phyloP scores from a whole-genome alignment of 345 rosid genomes.

The Odontarrhena argentea region DNA sequence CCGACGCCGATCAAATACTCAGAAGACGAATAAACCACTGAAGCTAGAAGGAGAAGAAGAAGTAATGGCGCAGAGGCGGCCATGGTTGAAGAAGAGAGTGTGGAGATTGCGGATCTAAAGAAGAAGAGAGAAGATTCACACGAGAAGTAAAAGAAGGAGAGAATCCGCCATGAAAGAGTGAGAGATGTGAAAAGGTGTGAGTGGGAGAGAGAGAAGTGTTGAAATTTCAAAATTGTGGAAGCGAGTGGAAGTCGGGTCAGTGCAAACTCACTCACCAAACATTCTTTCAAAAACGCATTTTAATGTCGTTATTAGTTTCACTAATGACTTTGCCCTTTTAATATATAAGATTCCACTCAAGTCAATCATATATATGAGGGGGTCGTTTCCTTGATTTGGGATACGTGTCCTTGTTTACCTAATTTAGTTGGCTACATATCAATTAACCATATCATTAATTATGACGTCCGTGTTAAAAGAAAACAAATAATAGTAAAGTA shows the following conservation, averaged over 20 bases:
- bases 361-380: too few relatives aligned
- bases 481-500: too few relatives aligned
- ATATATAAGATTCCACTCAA: too few relatives aligned
- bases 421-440: too few relatives aligned
- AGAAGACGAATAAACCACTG: constrained; percentile 27
- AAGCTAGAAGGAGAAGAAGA: constrained; percentile 11
- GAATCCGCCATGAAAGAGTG: constrained; percentile 35
- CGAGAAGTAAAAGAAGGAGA: constrained; percentile 20
- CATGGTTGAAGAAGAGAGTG: constrained; percentile 15
- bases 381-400: too few relatives aligned
- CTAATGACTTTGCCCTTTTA: too few relatives aligned
- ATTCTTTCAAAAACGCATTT: constrained; percentile 3
- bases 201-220: constrained; percentile 3
- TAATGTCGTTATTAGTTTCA: background rate
- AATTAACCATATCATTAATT: too few relatives aligned
- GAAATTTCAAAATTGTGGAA: constrained; percentile 33
- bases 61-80: background rate
- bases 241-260: constrained; percentile 38
- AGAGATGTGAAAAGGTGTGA: constrained; percentile 2
- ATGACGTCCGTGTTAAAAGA: too few relatives aligned
- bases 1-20: constrained; percentile 85
- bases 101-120: background rate
- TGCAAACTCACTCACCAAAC: constrained; percentile 11
- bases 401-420: too few relatives aligned
- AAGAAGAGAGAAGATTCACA: constrained; percentile 2